A percentile compares a stretch with the other conserved stretches of the same genome.
phyloP scores from a whole-genome alignment of 495 filamentous ascomycete genomes.

The Penicillium paxilli region DNA sequence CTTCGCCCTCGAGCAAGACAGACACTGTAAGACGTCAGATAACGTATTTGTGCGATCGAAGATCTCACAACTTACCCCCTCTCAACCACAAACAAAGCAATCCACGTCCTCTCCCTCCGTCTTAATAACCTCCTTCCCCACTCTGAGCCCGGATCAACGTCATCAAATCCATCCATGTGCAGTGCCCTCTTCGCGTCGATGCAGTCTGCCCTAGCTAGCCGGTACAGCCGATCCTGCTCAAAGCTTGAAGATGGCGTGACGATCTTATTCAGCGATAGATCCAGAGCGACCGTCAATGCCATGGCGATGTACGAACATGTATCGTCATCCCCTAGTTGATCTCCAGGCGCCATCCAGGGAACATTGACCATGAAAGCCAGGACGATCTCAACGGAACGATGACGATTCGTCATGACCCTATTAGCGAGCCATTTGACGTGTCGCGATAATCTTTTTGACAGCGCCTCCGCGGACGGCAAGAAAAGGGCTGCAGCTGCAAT shows the following conservation, averaged over 20 bases:
- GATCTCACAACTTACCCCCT: slow-evolving; percentile 64
- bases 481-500: slow-evolving; percentile 65
- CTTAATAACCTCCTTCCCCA: slow-evolving; percentile 60
- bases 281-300: slow-evolving; percentile 66
- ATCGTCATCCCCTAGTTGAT: slow-evolving; percentile 67
- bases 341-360: slow-evolving; percentile 72
- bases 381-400: slow-evolving; percentile 70
- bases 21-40: slow-evolving; percentile 45
- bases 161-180: slow-evolving; percentile 64
- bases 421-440: slow-evolving; percentile 65
- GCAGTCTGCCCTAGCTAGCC: slow-evolving; percentile 60
- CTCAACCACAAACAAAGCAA: slow-evolving; percentile 72
- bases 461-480: slow-evolving; percentile 57
- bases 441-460: slow-evolving; percentile 61
- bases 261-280: slow-evolving; percentile 69
- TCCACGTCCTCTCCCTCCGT: slow-evolving; percentile 67
- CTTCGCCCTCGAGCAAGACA: slow-evolving; percentile 67
- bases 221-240: slow-evolving; percentile 45
- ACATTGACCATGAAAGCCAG: slow-evolving; percentile 76
- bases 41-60: too few relatives aligned
- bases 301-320: slow-evolving; percentile 70
- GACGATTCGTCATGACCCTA: slow-evolving; percentile 55
- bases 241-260: slow-evolving; percentile 55
- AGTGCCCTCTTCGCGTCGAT: slow-evolving; percentile 65
- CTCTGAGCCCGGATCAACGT: slow-evolving; percentile 60